Evolutionary conservation across 2,329 filamentous ascomycete genomes (phyloP).

Genomic region (Coleophoma eucalyptorum): DNA sequence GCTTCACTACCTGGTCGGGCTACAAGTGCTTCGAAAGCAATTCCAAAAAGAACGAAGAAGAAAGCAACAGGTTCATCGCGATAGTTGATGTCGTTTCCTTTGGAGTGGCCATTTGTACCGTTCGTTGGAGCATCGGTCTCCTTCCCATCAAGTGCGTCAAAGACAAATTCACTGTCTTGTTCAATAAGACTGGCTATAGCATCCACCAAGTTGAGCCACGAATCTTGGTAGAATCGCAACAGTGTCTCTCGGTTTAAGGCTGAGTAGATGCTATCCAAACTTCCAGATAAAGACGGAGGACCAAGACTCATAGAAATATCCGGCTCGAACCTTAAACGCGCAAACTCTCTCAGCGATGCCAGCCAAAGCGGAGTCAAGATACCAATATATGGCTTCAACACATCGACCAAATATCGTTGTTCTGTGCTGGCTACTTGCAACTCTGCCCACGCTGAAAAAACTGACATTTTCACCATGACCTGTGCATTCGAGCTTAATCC

Average conservation of each 20-base stretch:
- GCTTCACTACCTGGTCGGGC: constrained; percentile 67
- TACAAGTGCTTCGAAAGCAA: constrained; percentile 93
- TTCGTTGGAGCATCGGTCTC: constrained; percentile 38
- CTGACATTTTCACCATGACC: constrained; percentile 97
- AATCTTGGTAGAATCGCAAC: constrained; percentile 93
- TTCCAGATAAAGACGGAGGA: constrained; percentile 75
- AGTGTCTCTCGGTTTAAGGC: constrained; percentile 92
- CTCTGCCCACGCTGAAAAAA: constrained; percentile 96
- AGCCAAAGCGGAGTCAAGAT: constrained; percentile 92
- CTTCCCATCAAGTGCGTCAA: constrained; percentile 92
- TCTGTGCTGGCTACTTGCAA: constrained; percentile 93
- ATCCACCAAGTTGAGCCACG: constrained; percentile 94
- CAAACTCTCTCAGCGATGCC: constrained; percentile 88
- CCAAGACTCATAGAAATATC: constrained; percentile 92
- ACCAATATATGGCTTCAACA: constrained; percentile 85
- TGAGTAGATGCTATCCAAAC: constrained; percentile 90
- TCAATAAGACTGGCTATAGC: constrained; percentile 97
- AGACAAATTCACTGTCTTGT: constrained; percentile 96
- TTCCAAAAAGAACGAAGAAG: constrained; percentile 96
- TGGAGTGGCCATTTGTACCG: constrained; percentile 41
- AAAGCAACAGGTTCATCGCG: constrained; percentile 96
- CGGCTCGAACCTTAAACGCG: constrained; percentile 88
- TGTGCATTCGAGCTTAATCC: constrained; percentile 93
- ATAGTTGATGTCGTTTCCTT: constrained; percentile 86
- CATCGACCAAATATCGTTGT: constrained; percentile 82